These are phyloP conservation scores for Mycena vulgaris DNA, from an alignment of 768 basidiomycete species.

Conservation along the genomic window DNA sequence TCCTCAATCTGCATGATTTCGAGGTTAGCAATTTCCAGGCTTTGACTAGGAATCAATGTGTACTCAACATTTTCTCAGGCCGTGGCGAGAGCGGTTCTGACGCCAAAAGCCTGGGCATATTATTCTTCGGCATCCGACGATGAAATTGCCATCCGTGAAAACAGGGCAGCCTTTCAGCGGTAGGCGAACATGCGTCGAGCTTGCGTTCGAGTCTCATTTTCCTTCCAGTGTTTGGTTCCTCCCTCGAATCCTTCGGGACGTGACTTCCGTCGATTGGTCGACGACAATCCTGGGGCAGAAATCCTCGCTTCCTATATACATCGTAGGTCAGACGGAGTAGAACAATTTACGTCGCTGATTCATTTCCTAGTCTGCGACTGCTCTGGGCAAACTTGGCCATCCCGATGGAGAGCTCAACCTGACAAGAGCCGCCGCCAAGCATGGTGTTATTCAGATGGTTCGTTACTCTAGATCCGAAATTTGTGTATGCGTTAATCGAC, in stretches of 20 bases:
- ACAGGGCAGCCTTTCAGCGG: conserved; percentile 81
- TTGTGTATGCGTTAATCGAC: conserved; percentile 6
- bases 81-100: conserved; percentile 74
- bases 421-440: conserved; percentile 89
- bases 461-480: not conserved
- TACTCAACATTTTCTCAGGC: conserved; percentile 52
- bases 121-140: conserved; percentile 85
- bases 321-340: conserved; percentile 53
- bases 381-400: conserved; percentile 88
- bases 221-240: conserved; percentile 74
- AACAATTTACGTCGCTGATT: not conserved
- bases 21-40: conserved; percentile 60
- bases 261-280: conserved; percentile 74
- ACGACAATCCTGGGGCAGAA: conserved; percentile 74
- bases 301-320: conserved; percentile 76
- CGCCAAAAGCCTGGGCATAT: conserved; percentile 83
- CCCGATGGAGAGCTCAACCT: conserved; percentile 95
- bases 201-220: conserved; percentile 1
- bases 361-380: conserved; percentile 30
- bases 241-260: conserved; percentile 77
- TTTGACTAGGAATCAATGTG: not conserved
- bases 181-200: conserved; percentile 34
- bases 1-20: conserved; percentile 83
- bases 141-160: conserved; percentile 79
- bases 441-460: conserved; percentile 71